Evolutionary conservation across 1,284 basidiomycete species (phyloP).

Genomic region (Fereydounia khargensis): DNA sequence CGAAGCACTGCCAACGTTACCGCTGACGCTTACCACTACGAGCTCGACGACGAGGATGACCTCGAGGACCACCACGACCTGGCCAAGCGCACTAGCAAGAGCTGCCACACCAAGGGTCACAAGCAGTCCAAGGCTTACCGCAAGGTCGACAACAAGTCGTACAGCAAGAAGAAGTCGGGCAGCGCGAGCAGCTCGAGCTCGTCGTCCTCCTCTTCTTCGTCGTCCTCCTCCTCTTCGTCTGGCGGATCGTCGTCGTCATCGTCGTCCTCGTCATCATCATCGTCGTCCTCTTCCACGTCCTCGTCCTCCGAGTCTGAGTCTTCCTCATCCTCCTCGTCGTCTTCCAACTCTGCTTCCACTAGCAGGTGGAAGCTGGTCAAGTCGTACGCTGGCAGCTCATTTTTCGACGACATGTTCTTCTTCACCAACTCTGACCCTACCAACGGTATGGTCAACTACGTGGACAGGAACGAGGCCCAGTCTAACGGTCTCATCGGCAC

Average conservation of each 20-base stretch:
- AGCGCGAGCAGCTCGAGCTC: slow-evolving; percentile 3
- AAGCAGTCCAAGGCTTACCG: slow-evolving; percentile 10
- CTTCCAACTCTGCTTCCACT: slow-evolving; percentile 2
- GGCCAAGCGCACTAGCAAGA: slow-evolving; percentile 8
- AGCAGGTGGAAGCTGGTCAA: slow-evolving; percentile 31
- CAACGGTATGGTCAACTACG: slow-evolving; percentile 36
- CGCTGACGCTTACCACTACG: slow-evolving; percentile 4
- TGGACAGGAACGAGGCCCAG: slow-evolving; percentile 10
- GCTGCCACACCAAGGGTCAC: slow-evolving; percentile 16
- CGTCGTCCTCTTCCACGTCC: neutral
- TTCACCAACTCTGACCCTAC: slow-evolving; percentile 36
- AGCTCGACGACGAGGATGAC: slow-evolving; percentile 14
- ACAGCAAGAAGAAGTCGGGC: neutral
- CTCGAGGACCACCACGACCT: slow-evolving; percentile 13
- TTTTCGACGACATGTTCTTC: slow-evolving; percentile 43
- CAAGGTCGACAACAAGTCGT: neutral
- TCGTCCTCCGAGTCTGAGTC: neutral
- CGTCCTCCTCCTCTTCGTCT: neutral
- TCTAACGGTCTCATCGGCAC: slow-evolving; percentile 23
- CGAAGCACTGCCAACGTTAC: neutral
- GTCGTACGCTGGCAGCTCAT: slow-evolving; percentile 25
- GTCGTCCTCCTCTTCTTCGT: slow-evolving; percentile 3
- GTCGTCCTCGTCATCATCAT: slow-evolving; percentile 3
- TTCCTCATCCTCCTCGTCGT: neutral
- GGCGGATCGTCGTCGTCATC: slow-evolving; percentile 9